These are phyloP conservation scores for Nicotiana rustica DNA, from an alignment of 305 asterid species.

Conservation along the genomic window DNA sequence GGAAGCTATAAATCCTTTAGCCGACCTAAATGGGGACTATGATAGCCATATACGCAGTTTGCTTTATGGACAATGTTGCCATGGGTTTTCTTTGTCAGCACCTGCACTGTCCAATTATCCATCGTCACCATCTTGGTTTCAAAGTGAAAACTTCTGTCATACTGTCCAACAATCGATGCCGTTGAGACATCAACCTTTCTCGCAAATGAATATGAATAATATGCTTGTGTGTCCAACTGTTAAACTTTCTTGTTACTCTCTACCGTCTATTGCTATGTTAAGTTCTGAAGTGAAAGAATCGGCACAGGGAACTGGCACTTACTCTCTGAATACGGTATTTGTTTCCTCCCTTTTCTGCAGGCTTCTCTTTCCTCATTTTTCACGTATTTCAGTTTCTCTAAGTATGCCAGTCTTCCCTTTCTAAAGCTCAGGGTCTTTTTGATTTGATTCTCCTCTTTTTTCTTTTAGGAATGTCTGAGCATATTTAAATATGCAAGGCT, in stretches of 20 bases:
- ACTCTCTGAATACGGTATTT: slow-evolving; percentile 61
- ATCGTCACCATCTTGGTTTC: slow-evolving; percentile 42
- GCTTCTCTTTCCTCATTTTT: slow-evolving; percentile 27
- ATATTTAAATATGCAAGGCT: slow-evolving; percentile 1
- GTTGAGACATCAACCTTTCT: slow-evolving; percentile 39
- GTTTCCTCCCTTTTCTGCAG: slow-evolving; percentile 9
- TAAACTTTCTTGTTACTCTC: slow-evolving; percentile 40
- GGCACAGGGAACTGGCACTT: slow-evolving; percentile 71
- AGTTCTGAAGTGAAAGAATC: slow-evolving; percentile 48
- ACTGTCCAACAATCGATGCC: slow-evolving; percentile 50
- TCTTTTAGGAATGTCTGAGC: neutral
- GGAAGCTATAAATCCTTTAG: slow-evolving; percentile 66
- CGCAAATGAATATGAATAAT: slow-evolving; percentile 40
- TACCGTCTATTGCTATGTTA: slow-evolving; percentile 41
- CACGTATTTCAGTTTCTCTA: neutral
- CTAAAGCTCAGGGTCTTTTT: neutral
- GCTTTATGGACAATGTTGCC: slow-evolving; percentile 66
- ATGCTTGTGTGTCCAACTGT: slow-evolving; percentile 39
- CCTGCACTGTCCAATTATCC: slow-evolving; percentile 39
- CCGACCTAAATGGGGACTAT: slow-evolving; percentile 80
- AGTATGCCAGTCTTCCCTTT: neutral
- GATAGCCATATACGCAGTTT: slow-evolving; percentile 76
- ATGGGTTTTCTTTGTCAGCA: slow-evolving; percentile 44
- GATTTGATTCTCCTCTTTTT: neutral
- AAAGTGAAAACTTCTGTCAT: slow-evolving; percentile 49